phyloP scores from a whole-genome alignment of 2,329 filamentous ascomycete species.

The Dactylellina leptospora region DNA sequence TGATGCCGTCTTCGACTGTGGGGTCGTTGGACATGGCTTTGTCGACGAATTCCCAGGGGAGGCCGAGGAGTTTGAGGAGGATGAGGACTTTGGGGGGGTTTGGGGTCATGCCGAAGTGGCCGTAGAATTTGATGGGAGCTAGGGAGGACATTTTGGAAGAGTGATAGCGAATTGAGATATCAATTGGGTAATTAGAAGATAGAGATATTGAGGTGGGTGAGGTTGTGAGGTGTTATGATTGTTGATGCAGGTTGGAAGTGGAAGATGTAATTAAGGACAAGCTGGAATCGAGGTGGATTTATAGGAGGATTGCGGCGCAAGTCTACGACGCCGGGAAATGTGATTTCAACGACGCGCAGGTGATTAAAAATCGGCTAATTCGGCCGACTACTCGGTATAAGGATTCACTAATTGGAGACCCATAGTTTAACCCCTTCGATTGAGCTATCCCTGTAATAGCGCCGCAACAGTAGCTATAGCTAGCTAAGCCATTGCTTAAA shows the following conservation, averaged over 20 bases:
- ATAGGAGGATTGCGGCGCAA: background rate
- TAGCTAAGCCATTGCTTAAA: too few relatives aligned
- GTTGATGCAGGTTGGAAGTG: background rate
- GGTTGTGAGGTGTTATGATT: background rate
- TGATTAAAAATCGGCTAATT: background rate
- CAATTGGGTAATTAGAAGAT: background rate
- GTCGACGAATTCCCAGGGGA: constrained; percentile 44
- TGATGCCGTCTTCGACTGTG: constrained; percentile 56
- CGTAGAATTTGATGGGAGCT: constrained; percentile 55
- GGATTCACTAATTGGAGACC: too few relatives aligned
- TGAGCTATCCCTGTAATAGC: too few relatives aligned
- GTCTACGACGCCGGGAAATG: background rate
- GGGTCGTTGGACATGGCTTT: constrained; percentile 36
- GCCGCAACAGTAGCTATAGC: too few relatives aligned
- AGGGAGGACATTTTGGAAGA: constrained; percentile 35
- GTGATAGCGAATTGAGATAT: background rate
- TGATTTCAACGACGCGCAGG: background rate
- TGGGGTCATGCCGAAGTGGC: constrained; percentile 43
- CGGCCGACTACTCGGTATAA: too few relatives aligned
- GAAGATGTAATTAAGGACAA: background rate
- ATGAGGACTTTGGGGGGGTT: constrained; percentile 57
- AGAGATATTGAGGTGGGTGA: background rate
- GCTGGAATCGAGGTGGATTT: constrained; percentile 4
- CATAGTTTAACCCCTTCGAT: too few relatives aligned
- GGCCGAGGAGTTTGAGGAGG: constrained; percentile 55